phyloP scores from a whole-genome alignment of 768 basidiomycete genomes.

The Kwoniella botswanensis region DNA sequence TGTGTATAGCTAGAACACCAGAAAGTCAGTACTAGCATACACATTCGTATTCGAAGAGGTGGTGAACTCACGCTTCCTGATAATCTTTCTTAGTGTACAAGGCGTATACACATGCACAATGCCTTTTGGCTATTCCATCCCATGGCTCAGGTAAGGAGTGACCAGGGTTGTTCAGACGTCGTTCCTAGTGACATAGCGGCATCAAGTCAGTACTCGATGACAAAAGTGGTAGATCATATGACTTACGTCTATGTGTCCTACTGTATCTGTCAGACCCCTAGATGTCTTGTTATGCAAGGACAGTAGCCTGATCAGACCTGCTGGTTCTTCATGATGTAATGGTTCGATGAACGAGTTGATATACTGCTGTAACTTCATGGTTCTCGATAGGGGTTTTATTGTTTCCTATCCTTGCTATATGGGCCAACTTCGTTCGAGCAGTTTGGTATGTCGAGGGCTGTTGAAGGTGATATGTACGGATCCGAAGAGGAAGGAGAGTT shows the following conservation, averaged over 20 bases:
- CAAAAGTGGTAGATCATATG: not conserved
- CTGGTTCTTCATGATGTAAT: conserved; percentile 39
- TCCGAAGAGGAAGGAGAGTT: not conserved
- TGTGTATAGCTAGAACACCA: conserved; percentile 44
- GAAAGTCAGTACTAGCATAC: not conserved
- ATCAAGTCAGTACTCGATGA: not conserved
- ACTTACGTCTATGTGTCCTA: conserved; percentile 48
- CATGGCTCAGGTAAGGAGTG: conserved; percentile 50
- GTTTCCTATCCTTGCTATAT: not conserved
- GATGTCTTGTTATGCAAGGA: conserved; percentile 46
- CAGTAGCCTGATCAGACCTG: conserved; percentile 36
- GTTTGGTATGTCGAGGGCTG: not conserved
- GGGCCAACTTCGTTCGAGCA: too few relatives aligned
- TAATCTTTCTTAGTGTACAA: conserved; percentile 34
- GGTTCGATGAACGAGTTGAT: conserved; percentile 45
- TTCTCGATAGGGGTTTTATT: not conserved
- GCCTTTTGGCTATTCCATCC: conserved; percentile 50
- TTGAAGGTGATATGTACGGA: not conserved
- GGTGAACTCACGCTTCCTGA: conserved; percentile 44
- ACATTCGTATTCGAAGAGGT: not conserved
- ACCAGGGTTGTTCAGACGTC: conserved; percentile 42
- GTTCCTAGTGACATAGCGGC: conserved; percentile 29
- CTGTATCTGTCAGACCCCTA: conserved; percentile 44
- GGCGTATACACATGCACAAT: conserved; percentile 49
- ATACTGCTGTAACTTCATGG: conserved; percentile 51